phyloP scores from a whole-genome alignment of 352 stramenopile species.

The Thalassiosira ordinaria region DNA sequence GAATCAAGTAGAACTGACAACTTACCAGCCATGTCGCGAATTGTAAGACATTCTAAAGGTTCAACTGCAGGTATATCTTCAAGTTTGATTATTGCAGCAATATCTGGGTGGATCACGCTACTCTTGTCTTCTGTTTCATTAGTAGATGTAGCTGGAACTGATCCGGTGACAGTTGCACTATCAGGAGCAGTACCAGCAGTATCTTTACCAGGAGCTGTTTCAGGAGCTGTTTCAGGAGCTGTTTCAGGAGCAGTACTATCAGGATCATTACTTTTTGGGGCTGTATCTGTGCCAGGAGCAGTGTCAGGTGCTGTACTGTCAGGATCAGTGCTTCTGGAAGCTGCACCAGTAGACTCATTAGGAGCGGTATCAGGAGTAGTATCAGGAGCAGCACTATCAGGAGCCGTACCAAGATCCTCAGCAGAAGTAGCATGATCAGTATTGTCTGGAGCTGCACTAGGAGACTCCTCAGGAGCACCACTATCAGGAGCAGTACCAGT shows the following conservation, averaged over 20 bases:
- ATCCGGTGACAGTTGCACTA: no score
- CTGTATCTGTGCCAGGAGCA: no score
- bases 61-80: conserved; percentile 53
- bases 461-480: no score
- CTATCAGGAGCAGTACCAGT: neutral
- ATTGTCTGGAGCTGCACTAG: neutral
- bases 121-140: conserved; percentile 18
- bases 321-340: no score
- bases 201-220: neutral
- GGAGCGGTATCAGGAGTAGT: no score
- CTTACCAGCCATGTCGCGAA: conserved; percentile 40
- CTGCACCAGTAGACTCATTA: no score
- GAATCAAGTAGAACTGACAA: neutral
- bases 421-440: conserved; percentile 5
- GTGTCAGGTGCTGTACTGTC: no score
- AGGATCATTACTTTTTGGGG: no score
- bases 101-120: conserved; percentile 38
- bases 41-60: conserved; percentile 39
- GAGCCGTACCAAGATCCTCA: no score
- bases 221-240: neutral
- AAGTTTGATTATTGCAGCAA: conserved; percentile 58
- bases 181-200: neutral
- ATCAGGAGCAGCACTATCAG: no score
- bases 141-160: neutral
- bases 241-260: neutral